Evolutionary conservation across 139 green algal genomes (phyloP), one percentile per base, ranked within the genome.

Genomic region (Pleodorina starrii): DNA sequence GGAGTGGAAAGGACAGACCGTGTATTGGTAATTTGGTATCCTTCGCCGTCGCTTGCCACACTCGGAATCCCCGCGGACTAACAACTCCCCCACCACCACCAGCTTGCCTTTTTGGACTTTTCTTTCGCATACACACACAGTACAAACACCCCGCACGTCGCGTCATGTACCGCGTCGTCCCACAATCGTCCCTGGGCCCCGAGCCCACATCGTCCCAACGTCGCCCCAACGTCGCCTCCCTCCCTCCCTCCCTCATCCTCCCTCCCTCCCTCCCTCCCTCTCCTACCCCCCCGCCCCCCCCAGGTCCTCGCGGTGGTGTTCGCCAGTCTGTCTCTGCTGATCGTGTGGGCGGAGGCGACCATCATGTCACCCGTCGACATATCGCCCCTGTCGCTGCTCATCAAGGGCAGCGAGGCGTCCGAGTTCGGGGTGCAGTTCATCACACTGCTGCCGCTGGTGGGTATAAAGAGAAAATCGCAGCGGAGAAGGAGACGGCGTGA

Each of bases 291-390:
- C 54, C 0, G 25, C 7, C 11, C 38, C 7, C 40, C 6, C 38
- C 81, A 87, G 81, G 44, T 87, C 17, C 81, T 87, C 25, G 83
- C 66, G 14, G 72, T 89, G 1, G 44, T 96, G 29, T 89, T 97
- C 59, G 95, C 68, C 1, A 32, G 88, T 1, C 59, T 96, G 25
- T 97, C 93, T 29, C 60, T 93, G 32, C 83, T 94, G 59, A 92
- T 99, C 32, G 90, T 99, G 42, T 98, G 97, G 94, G 96, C 92
- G 17, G 97, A 99, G 91, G 94, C 94, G 43, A 98, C 97, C 69
- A 98, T 99, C 71, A 92, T 93, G 66, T 43, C 66, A 93, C 93
- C 36, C 90, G 93, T 38, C n/a, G 96, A 99, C 92, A 90, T 99
- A 17, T 98, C 95, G 1, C 95, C 98, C 29, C 96, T 99, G 80